Conservation (phyloP, 2,329 filamentous ascomycete genomes). For the Stagonosporopsis cucurbitacearum region DNA sequence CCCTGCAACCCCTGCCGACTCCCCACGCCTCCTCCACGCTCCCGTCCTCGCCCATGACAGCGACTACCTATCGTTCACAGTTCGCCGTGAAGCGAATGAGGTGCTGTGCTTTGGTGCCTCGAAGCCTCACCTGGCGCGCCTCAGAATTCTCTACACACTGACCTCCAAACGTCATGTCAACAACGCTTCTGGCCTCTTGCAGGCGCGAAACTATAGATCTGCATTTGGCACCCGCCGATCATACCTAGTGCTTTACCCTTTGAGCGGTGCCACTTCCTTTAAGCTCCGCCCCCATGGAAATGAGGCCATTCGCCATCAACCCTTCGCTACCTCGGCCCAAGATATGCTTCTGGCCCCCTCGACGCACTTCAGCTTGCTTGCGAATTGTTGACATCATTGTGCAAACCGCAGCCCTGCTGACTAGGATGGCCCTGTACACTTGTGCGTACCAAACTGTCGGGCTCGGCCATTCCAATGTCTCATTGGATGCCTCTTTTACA, state of each 20-base stretch:
- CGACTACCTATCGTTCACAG: neutral
- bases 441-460: constrained; percentile 11
- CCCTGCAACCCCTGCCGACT: constrained; percentile 15
- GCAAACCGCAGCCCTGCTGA: constrained; percentile 2
- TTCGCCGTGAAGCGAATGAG: constrained; percentile 2
- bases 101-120: neutral
- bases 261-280: constrained; percentile 1
- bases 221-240: constrained; percentile 24
- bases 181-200: constrained; percentile 22
- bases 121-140: constrained; percentile 1
- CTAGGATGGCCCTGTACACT: constrained; percentile 2
- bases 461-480: neutral
- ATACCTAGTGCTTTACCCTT: constrained; percentile 11
- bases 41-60: constrained; percentile 11
- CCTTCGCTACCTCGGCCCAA: constrained; percentile 13
- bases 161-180: constrained; percentile 26
- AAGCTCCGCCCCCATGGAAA: constrained; percentile 16
- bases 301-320: constrained; percentile 23
- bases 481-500: constrained; percentile 10
- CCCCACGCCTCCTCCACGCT: constrained; percentile 22
- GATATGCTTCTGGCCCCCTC: constrained; percentile 2
- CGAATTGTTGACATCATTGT: constrained; percentile 10
- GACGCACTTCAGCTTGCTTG: constrained; percentile 15
- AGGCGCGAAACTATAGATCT: constrained; percentile 25
- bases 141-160: constrained; percentile 7